Conservation (phyloP, 169 alveolate genomes). For the Eimeria zaria region DNA sequence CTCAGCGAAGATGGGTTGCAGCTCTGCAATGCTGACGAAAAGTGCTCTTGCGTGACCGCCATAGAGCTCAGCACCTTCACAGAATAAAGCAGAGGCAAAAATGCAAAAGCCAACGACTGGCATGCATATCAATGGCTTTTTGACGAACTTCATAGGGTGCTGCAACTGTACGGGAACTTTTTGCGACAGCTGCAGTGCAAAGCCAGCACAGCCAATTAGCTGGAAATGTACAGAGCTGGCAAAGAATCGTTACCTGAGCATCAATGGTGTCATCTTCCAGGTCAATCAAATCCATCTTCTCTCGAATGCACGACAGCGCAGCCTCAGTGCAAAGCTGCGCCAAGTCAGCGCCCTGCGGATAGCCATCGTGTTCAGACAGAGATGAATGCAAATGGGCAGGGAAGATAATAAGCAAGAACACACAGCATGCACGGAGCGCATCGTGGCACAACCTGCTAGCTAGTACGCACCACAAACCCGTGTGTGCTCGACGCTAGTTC, state of each 20-base stretch:
- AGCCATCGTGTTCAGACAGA: not conserved
- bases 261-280: conserved; percentile 99
- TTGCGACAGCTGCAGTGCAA: not conserved
- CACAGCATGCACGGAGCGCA: not conserved
- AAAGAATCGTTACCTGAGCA: conserved; percentile 91
- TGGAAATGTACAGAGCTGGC: not conserved
- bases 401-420: not conserved
- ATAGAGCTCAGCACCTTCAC: conserved; percentile 95
- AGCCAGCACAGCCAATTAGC: not conserved
- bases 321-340: conserved; percentile 99
- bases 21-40: conserved; percentile 98
- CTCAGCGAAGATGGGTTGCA: conserved; percentile 99
- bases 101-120: not conserved
- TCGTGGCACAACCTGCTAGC: not conserved
- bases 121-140: not conserved
- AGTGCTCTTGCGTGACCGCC: conserved; percentile 99
- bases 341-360: conserved; percentile 96
- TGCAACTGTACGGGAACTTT: not conserved
- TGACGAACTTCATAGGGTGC: not conserved
- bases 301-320: conserved; percentile 99
- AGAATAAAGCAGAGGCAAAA: not conserved
- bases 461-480: conserved; percentile 97
- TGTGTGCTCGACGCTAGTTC: conserved; percentile 99
- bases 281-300: conserved; percentile 99
- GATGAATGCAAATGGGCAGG: not conserved